phyloP scores from a whole-genome alignment of 2,329 filamentous ascomycete genomes.

The Sporothrix globosa region DNA sequence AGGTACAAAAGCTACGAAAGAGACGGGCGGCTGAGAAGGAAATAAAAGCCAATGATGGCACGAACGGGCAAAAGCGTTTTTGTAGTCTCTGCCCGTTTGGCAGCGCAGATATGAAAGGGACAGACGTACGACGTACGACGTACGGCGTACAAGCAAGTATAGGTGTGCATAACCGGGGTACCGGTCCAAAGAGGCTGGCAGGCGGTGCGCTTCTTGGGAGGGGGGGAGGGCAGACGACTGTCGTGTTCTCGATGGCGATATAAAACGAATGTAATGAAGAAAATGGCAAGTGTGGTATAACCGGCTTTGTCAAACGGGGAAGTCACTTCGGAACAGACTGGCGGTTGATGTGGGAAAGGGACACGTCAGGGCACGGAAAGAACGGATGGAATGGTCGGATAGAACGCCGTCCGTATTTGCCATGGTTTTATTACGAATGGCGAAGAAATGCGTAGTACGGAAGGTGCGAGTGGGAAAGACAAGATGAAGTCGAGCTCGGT shows the following conservation, averaged over 20 bases:
- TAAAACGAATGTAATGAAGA: neutral
- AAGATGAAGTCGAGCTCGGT: neutral
- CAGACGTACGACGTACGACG: neutral
- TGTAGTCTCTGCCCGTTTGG: slow-evolving; percentile 18
- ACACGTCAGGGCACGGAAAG: neutral
- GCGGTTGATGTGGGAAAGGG: neutral
- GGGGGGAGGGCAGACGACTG: neutral
- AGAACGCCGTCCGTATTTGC: slow-evolving; percentile 15
- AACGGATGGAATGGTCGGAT: neutral
- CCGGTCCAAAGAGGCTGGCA: neutral
- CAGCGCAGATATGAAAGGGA: neutral
- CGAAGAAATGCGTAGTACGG: neutral
- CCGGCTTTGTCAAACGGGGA: neutral
- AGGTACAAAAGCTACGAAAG: neutral
- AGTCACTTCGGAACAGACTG: neutral
- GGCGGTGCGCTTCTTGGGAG: neutral
- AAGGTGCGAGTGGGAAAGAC: slow-evolving; percentile 10
- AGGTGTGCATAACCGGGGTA: neutral
- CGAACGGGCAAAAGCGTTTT: slow-evolving; percentile 12
- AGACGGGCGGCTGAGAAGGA: slow-evolving; percentile 3
- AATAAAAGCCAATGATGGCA: neutral
- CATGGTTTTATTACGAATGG: neutral
- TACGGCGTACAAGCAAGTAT: neutral
- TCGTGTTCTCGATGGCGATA: slow-evolving; percentile 10
- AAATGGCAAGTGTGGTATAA: no score